Conservation (phyloP, 2,329 filamentous ascomycete genomes). For the Diaporthe ilicicola region DNA sequence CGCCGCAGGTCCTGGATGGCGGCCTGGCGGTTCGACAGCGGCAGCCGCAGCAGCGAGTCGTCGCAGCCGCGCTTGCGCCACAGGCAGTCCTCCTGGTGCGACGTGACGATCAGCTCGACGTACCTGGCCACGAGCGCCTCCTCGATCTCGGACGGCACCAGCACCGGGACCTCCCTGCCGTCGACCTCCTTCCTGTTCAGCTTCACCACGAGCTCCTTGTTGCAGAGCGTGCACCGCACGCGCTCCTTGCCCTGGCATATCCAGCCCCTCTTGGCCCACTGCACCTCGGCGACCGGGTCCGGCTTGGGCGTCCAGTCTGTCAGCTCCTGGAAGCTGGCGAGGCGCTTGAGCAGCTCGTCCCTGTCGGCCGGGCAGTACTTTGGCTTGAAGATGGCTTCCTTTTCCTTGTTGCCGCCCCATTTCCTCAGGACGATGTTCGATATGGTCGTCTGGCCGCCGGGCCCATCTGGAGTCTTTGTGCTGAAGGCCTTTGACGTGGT, state of each 20-base stretch:
- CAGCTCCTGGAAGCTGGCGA: slow-evolving; percentile 90
- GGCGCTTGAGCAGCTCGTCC: slow-evolving; percentile 78
- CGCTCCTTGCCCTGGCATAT: slow-evolving; percentile 83
- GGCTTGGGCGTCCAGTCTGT: slow-evolving; percentile 96
- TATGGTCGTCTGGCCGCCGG: slow-evolving; percentile 43
- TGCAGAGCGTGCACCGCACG: slow-evolving; percentile 86
- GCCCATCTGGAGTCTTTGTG: background rate
- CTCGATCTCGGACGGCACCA: slow-evolving; percentile 70
- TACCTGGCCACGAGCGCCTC: slow-evolving; percentile 81
- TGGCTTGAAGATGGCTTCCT: slow-evolving; percentile 51
- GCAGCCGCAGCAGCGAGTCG: slow-evolving; percentile 68
- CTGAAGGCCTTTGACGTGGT: slow-evolving; percentile 45
- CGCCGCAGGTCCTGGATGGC: slow-evolving; percentile 66
- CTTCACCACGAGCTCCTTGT: slow-evolving; percentile 84
- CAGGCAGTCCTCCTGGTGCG: slow-evolving; percentile 82
- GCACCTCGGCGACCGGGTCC: slow-evolving; percentile 83
- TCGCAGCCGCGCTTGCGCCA: slow-evolving; percentile 92
- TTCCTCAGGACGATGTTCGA: slow-evolving; percentile 53
- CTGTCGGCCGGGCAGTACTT: slow-evolving; percentile 90
- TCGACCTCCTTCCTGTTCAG: slow-evolving; percentile 69
- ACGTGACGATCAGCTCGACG: slow-evolving; percentile 73
- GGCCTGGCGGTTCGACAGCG: slow-evolving; percentile 67
- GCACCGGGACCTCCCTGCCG: slow-evolving; percentile 61
- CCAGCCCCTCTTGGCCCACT: slow-evolving; percentile 96
- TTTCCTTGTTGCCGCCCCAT: slow-evolving; percentile 43